These are phyloP conservation scores for Colletotrichum siamense DNA, from an alignment of 2,329 filamentous ascomycete species.

Conservation along the genomic window DNA sequence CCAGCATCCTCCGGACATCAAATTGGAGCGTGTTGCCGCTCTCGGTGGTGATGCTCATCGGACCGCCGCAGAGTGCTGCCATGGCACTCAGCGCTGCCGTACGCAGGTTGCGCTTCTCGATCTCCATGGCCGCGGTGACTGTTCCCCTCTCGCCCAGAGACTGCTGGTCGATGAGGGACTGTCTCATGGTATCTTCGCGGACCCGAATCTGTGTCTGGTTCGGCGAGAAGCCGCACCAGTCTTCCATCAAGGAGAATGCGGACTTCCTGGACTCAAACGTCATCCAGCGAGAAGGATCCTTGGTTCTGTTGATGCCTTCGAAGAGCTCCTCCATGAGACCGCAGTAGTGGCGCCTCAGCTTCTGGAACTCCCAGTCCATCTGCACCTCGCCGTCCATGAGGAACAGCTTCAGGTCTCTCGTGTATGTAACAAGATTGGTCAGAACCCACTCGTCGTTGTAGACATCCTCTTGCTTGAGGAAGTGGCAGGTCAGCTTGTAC, in stretches of 20 bases:
- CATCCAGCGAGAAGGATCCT: constrained; percentile 91
- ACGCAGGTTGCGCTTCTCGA: constrained; percentile 91
- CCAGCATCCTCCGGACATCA: constrained; percentile 88
- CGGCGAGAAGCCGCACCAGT: constrained; percentile 97
- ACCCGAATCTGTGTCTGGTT: constrained; percentile 84
- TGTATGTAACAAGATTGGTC: constrained; percentile 85
- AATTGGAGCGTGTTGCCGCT: constrained; percentile 89
- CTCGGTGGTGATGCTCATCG: constrained; percentile 87
- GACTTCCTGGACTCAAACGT: constrained; percentile 96
- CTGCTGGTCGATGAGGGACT: constrained; percentile 82
- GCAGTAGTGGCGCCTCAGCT: constrained; percentile 90
- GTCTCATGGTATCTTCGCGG: constrained; percentile 86
- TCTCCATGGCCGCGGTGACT: constrained; percentile 90
- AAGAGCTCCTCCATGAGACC: constrained; percentile 93
- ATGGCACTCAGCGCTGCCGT: constrained; percentile 93
- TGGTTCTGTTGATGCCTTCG: constrained; percentile 85
- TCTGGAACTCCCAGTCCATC: constrained; percentile 93
- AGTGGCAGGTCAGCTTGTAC: constrained; percentile 91
- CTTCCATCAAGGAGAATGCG: constrained; percentile 95
- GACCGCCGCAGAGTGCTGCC: constrained; percentile 87
- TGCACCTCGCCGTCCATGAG: constrained; percentile 95
- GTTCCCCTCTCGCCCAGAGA: constrained; percentile 77
- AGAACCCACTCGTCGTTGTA: constrained; percentile 91
- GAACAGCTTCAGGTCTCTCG: constrained; percentile 91
- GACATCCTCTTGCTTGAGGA: constrained; percentile 78